phyloP scores from a whole-genome alignment of 306 rosid genomes.

The Arachis hypogaea region DNA sequence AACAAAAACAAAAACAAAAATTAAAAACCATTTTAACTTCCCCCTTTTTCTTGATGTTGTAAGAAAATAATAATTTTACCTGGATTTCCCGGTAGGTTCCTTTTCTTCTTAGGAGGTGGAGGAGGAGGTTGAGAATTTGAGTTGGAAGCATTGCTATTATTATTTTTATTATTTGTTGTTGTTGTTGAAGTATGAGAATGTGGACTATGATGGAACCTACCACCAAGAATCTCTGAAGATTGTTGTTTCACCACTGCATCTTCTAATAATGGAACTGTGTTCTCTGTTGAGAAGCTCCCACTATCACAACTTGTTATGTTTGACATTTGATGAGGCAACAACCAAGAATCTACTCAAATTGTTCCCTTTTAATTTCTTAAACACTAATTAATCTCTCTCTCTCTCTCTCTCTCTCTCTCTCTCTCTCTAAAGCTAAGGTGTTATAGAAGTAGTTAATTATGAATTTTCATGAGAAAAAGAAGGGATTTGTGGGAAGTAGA shows the following conservation, averaged over 20 bases:
- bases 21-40: background rate
- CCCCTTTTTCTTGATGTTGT: too few species aligned
- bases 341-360: constrained; percentile 37
- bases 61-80: constrained; percentile 46
- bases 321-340: constrained; percentile 63
- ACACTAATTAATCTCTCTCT: too few species aligned
- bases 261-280: constrained; percentile 37
- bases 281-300: constrained; percentile 77
- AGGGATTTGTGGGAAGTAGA: constrained; percentile 66
- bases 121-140: constrained; percentile 47
- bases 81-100: constrained; percentile 93
- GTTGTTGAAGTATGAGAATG: constrained; percentile 61
- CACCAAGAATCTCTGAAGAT: constrained; percentile 44
- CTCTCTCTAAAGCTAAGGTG: too few species aligned
- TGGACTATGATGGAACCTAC: constrained; percentile 56
- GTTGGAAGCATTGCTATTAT: constrained; percentile 59
- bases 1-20: constrained; percentile 21
- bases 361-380: constrained; percentile 35
- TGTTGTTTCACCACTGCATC: constrained; percentile 48
- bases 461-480: constrained; percentile 41
- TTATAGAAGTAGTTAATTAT: too few species aligned
- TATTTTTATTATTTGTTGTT: constrained; percentile 42
- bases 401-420: too few species aligned
- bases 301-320: constrained; percentile 74
- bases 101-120: constrained; percentile 66